These are phyloP conservation scores for Teratosphaeria destructans DNA, from an alignment of 2,329 filamentous ascomycete species.

Conservation along the genomic window DNA sequence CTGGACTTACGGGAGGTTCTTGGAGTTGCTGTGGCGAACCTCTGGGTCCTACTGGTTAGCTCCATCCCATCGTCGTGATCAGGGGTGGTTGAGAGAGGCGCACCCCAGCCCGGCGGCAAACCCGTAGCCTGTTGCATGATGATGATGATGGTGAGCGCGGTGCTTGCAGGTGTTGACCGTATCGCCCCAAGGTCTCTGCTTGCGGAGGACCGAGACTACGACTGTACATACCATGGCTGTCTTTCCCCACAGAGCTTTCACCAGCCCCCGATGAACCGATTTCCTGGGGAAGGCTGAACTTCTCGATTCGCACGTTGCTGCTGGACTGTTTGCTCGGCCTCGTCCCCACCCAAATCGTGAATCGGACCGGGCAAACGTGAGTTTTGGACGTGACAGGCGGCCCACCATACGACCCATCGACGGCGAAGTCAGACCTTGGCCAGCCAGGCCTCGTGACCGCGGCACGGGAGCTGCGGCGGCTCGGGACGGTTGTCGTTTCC, in stretches of 20 bases:
- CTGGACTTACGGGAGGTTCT: background rate
- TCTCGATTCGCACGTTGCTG: background rate
- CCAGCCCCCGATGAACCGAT: background rate
- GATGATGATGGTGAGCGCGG: background rate
- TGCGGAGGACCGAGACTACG: background rate
- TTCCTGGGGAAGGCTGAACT: background rate
- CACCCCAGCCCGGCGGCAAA: constrained; percentile 14
- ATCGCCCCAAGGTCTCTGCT: background rate
- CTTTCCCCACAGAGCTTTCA: background rate
- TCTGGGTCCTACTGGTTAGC: background rate
- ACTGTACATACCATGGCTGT: background rate
- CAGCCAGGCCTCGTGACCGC: background rate
- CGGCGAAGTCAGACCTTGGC: background rate
- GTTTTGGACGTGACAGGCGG: background rate
- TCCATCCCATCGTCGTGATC: background rate
- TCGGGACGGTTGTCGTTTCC: background rate
- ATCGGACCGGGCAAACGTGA: background rate
- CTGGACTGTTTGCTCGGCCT: background rate
- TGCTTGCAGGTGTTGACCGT: background rate
- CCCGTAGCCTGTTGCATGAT: constrained; percentile 18
- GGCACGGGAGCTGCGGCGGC: background rate
- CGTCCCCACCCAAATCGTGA: background rate
- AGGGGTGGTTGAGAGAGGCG: background rate
- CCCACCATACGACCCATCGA: background rate
- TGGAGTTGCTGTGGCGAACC: constrained; percentile 1